A percentile compares a stretch with the other conserved stretches of the same genome.
These are phyloP conservation scores for Karstenula rhodostoma DNA, from an alignment of 2,329 filamentous ascomycete species.

Conservation along the genomic window DNA sequence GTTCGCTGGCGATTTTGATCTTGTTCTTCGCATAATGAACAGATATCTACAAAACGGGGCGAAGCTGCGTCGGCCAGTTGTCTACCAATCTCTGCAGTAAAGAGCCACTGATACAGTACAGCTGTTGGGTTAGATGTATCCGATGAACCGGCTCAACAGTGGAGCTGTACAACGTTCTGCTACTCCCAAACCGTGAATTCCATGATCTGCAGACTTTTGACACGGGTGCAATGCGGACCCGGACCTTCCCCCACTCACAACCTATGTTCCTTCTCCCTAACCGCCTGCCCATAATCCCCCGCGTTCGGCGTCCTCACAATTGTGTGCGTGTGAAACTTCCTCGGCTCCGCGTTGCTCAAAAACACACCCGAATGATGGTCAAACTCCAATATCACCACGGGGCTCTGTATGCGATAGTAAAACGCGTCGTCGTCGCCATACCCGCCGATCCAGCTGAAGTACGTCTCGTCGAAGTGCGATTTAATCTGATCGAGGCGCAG, in stretches of 20 bases:
- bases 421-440: slow-evolving; percentile 73
- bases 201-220: too few relatives aligned
- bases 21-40: too few relatives aligned
- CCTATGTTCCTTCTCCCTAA: slow-evolving; percentile 44
- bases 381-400: slow-evolving; percentile 77
- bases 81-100: too few relatives aligned
- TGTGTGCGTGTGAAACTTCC: slow-evolving; percentile 82
- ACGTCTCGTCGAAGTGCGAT: slow-evolving; percentile 71
- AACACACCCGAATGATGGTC: slow-evolving; percentile 84
- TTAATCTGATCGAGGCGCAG: slow-evolving; percentile 64
- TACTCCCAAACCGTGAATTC: too few relatives aligned
- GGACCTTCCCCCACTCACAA: slow-evolving; percentile 10
- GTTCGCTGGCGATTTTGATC: too few relatives aligned
- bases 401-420: slow-evolving; percentile 80
- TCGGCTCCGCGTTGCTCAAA: slow-evolving; percentile 74
- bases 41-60: too few relatives aligned
- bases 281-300: slow-evolving; percentile 75
- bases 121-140: too few relatives aligned
- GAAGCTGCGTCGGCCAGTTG: too few relatives aligned
- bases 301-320: slow-evolving; percentile 75
- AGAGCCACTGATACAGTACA: too few relatives aligned
- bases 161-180: too few relatives aligned
- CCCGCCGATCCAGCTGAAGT: slow-evolving; percentile 81
- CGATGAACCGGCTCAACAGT: too few relatives aligned
- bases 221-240: neutral